Evolutionary conservation across 2,329 filamentous ascomycete species (phyloP), one percentile per base, ranked within the genome.

Genomic region (Aspergillus hortae): DNA sequence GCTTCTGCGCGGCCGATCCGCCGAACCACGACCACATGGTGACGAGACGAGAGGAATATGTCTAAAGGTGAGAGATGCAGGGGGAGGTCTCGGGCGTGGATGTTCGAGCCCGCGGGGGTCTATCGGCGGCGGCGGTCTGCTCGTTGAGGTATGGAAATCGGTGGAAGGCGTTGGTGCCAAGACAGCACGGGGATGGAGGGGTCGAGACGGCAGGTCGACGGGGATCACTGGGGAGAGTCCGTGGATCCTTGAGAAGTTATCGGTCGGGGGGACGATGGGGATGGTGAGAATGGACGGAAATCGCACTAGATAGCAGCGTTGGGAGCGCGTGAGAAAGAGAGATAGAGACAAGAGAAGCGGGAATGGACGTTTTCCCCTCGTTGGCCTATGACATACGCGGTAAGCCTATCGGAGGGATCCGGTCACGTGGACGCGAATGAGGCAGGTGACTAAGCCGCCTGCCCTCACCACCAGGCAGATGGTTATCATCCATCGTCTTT

Each of bases 1-100:
- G 86, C 81, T 90, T 90, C 77, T 91, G 86, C 63, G 86, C 86
- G 65, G 84, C 83, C 61, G 83, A 84, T 67, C 90, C 90, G 74
- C 92, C 91, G 72, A 96, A 96, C 90, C 92, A 96, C 77, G 88
- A 85, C 88, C 89, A 89, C 76, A 89, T 83, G 58, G 63, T 72
- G 62, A 48, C 10, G 4, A 21, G 35, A 11, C 30, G 7, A 21
- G 33, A 17, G 21, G 14, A 11, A n/a, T 10, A n/a, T 35, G n/a
- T 32, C 35, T 46, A n/a, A 32, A 27, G 25, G 19, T 35, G 17
- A 21, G 14, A 5, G 15, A 21, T 33, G 4, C 14, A 12, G 15
- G 12, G 35, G 14, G 4, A n/a, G 10, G 35, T 15, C 14, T 38
- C 15, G 15, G 11, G 19, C 6, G 40, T 23, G 40, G 19, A 21